A percentile compares a stretch with the other conserved stretches of the same genome.
These are phyloP conservation scores for Meyerozyma carpophila DNA, from an alignment of 1,139 yeast species.

Conservation along the genomic window DNA sequence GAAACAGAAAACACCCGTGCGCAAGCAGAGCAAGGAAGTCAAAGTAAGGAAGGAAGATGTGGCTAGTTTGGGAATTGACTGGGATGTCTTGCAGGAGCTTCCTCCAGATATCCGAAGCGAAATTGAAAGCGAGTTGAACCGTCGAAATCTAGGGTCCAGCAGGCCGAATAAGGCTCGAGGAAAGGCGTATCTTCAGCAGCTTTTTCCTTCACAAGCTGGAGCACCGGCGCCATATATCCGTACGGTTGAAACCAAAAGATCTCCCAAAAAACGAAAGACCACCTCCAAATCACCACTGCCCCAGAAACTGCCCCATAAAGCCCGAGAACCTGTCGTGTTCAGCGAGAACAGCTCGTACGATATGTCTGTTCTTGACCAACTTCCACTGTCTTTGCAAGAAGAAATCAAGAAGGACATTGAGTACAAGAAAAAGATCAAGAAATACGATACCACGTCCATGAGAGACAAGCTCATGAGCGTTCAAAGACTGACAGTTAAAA, in stretches of 20 bases:
- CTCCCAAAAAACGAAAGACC: conserved; percentile 12
- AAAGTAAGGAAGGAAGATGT: not conserved
- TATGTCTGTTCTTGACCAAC: conserved; percentile 37
- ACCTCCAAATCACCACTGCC: conserved; percentile 8
- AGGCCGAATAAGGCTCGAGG: conserved; percentile 12
- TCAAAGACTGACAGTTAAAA: conserved; percentile 11
- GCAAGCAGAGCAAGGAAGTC: not conserved
- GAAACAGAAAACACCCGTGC: not conserved
- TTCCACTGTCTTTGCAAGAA: conserved; percentile 40
- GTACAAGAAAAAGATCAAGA: conserved; percentile 21
- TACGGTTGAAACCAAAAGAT: conserved; percentile 25
- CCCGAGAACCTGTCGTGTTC: conserved; percentile 8
- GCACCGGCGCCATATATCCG: conserved; percentile 29
- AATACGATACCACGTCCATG: conserved; percentile 24
- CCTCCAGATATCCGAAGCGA: conserved; percentile 52
- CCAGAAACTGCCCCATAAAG: conserved; percentile 3
- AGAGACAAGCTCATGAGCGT: conserved; percentile 24
- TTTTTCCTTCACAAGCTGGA: conserved; percentile 30
- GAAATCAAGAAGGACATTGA: conserved; percentile 39
- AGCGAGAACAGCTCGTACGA: conserved; percentile 27
- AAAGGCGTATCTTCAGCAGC: conserved; percentile 36
- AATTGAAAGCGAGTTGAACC: conserved; percentile 36
- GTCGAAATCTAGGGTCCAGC: conserved; percentile 13
- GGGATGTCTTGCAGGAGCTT: conserved; percentile 49
- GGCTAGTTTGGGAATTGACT: conserved; percentile 28